Evolutionary conservation across 305 asterid species (phyloP), one percentile per base, ranked within the genome.

Genomic region (Fraxinus angustifolia): DNA sequence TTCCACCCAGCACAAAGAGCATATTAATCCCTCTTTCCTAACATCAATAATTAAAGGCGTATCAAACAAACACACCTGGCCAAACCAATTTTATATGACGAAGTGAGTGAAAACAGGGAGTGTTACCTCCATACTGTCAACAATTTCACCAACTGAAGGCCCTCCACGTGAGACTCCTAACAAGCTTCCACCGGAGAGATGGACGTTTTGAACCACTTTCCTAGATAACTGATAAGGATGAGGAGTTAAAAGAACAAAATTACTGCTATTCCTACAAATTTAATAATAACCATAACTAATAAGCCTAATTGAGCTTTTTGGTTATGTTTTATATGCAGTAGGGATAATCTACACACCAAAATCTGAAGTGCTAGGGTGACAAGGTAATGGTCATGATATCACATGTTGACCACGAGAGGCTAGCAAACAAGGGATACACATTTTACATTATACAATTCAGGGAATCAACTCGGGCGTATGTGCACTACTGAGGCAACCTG

Each of bases 111-210:
- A 50, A 79, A 23, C n/a, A 58, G 68, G 81, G 42, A 56, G 68
- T 67, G 78, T 12, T 83, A 94, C 99, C 97, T 92, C 90, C 93
- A 96, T 88, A 78, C 93, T 88, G 88, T 94, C 97, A 78, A 94
- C 99, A 80, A 96, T 96, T 38, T 92, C 94, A 82, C 84, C 85
- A 84, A 96, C 91, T 80, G 90, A 82, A 72, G 97, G 99, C 82
- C 96, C 97, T 65, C 99, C 99, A 36, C 99, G 99, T 53, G 99
- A 96, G 68, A 96, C 98, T 86, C 99, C 99, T 78, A 96, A 87
- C 86, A 96, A 87, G 87, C 99, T 96, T 85, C 98, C 99, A 70
- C 99, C 99, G 4, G 99, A 96, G 65, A 96, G 97, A 87, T 96
- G 99, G 86, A 96, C 81, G 83, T 96, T 96, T 85, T 96, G 96